Evolutionary conservation across 2,329 filamentous ascomycete species (phyloP), one percentile per base, ranked within the genome.

Genomic region (Tolypocladium sp.): DNA sequence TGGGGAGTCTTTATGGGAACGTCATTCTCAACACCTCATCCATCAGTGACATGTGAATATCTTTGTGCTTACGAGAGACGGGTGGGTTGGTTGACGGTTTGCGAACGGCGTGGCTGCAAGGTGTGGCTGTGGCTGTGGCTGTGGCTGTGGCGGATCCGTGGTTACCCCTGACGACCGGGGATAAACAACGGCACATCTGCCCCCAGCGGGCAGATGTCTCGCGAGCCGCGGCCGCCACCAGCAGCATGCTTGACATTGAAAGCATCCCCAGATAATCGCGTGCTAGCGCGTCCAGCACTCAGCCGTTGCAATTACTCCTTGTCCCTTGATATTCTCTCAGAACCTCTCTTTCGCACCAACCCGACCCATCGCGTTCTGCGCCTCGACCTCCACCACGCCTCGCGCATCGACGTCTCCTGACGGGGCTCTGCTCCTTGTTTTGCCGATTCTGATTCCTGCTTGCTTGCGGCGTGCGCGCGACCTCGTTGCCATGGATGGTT

Each of bases 371-470:
- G 49, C 49, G 49, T 52, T 17, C 27, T 10, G 49, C 27, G 49
- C 27, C 15, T 49, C 17, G 20, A n/a, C 57, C 56, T 65, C 64
- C 63, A 65, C 60, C 56, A 67, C 65, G 63, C 65, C 68, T 62
- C 66, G 67, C 54, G 63, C 69, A 61, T 66, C 59, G 22, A 41
- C 59, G 35, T 52, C 55, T 59, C 57, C 60, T 61, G 62, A 65
- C 68, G 74, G 74, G 69, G 71, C 72, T 59, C 63, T 73, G 70
- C 73, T 75, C 66, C 70, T 76, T 64, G 68, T 71, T 63, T 70
- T 70, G 58, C 68, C 64, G 59, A 68, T 70, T 62, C 63, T 71
- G 60, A 64, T 68, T 59, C 66, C 61, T 44, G 59, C 65, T 27
- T 58, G 60, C 60, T 57, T 65, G 55, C 62, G 64, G n/a, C 67